Conservation (phyloP, 2,329 filamentous ascomycete species). For the Pseudocercospora crystallina region DNA sequence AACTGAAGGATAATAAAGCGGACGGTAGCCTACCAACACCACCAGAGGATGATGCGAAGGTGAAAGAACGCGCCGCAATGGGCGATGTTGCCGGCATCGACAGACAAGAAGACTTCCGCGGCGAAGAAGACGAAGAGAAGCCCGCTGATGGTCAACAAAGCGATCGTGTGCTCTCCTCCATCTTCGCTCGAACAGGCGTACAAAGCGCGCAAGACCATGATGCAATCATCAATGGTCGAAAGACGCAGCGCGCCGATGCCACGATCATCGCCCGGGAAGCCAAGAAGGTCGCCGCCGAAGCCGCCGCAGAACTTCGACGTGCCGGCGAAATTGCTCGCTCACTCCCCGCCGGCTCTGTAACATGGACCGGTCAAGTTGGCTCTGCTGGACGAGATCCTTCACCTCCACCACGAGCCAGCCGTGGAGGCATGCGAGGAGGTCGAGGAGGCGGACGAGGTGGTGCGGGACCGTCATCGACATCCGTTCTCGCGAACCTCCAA, state of each 20-base stretch:
- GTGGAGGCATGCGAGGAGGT: constrained; percentile 40
- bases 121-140: constrained; percentile 30
- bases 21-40: constrained; percentile 30
- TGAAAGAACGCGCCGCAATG: constrained; percentile 21
- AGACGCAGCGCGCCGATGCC: constrained; percentile 67
- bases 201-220: constrained; percentile 94
- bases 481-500: constrained; percentile 46
- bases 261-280: constrained; percentile 80
- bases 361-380: constrained; percentile 88
- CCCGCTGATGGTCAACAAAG: constrained; percentile 31
- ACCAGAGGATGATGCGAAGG: constrained; percentile 28
- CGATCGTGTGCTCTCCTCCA: constrained; percentile 79
- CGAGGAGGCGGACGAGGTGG: constrained; percentile 34
- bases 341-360: constrained; percentile 79
- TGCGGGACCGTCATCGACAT: constrained; percentile 41
- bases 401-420: constrained; percentile 43
- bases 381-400: constrained; percentile 69
- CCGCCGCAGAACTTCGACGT: constrained; percentile 71
- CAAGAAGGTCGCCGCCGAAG: constrained; percentile 72
- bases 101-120: constrained; percentile 45
- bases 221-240: constrained; percentile 76
- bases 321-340: constrained; percentile 70
- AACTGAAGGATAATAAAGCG: constrained; percentile 44
- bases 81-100: constrained; percentile 43
- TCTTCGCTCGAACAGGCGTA: constrained; percentile 82